These are phyloP conservation scores for Cladosporium halotolerans DNA, from an alignment of 2,329 filamentous ascomycete species.

Conservation along the genomic window DNA sequence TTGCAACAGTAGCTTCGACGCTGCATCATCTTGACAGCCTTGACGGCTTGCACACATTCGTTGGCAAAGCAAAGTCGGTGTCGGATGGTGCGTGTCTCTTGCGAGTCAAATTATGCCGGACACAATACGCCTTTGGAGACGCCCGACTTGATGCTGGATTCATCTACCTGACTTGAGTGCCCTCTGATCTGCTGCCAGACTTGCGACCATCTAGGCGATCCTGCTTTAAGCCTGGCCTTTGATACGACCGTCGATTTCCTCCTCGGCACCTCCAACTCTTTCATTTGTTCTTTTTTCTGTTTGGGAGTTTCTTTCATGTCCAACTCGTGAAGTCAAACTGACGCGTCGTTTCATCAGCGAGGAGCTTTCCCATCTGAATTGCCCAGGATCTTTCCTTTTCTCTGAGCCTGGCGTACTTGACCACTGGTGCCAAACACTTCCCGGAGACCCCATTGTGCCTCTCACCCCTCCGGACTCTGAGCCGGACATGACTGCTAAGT, in stretches of 20 bases:
- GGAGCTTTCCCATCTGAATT: constrained; percentile 22
- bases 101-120: background rate
- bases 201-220: too few relatives aligned
- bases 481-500: constrained; percentile 24
- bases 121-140: too few relatives aligned
- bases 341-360: constrained; percentile 23
- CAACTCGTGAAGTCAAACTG: constrained; percentile 18
- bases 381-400: constrained; percentile 25
- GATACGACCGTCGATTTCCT: too few relatives aligned
- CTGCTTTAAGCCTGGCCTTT: too few relatives aligned
- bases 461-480: constrained; percentile 29
- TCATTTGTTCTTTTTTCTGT: background rate
- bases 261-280: background rate
- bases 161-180: too few relatives aligned
- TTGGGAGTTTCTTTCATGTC: constrained; percentile 1
- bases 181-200: too few relatives aligned
- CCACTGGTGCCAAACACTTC: constrained; percentile 26
- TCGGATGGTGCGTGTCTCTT: background rate
- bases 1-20: constrained; percentile 5
- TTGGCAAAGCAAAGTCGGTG: constrained; percentile 9
- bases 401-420: constrained; percentile 26
- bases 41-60: constrained; percentile 11
- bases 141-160: too few relatives aligned
- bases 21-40: background rate
- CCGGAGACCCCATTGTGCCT: constrained; percentile 20